Conservation (phyloP, 2,329 filamentous ascomycete genomes). For the Catunica adiposa region DNA sequence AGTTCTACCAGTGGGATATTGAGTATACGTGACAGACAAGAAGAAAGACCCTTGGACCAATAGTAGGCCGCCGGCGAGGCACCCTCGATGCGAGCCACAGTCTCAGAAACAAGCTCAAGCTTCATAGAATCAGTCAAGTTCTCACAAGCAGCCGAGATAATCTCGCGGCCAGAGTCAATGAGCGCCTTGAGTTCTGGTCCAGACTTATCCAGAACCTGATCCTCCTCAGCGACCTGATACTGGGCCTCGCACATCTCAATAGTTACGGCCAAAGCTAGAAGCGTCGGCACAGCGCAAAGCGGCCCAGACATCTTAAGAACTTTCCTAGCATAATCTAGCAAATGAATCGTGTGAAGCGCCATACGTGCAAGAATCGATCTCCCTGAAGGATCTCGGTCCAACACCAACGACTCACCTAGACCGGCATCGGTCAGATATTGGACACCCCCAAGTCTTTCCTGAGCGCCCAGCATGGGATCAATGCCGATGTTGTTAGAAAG, state of each 20-base stretch:
- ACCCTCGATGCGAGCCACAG: not conserved
- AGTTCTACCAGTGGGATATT: not conserved
- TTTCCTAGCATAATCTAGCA: not conserved
- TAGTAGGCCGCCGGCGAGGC: not conserved
- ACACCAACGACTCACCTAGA: conserved; percentile 50
- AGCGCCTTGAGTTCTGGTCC: not conserved
- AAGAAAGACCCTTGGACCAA: not conserved
- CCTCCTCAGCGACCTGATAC: not conserved
- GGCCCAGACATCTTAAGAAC: not conserved
- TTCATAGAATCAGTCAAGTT: no score
- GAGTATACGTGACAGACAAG: not conserved
- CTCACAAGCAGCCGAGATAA: no score
- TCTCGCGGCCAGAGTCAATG: not conserved
- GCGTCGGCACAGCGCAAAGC: no score
- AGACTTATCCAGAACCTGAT: conserved; percentile 1
- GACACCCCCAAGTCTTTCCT: conserved; percentile 53
- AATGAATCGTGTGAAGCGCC: conserved; percentile 35
- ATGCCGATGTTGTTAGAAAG: conserved; percentile 33
- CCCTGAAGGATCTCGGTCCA: conserved; percentile 48
- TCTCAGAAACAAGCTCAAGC: not conserved
- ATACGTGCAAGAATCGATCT: conserved; percentile 61
- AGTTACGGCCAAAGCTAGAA: not conserved
- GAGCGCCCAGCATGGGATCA: conserved; percentile 53
- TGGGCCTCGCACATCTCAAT: conserved; percentile 1
- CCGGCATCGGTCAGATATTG: conserved; percentile 49